A percentile compares a stretch with the other conserved stretches of the same genome.
Evolutionary conservation across 768 basidiomycete species (phyloP).

Genomic region (Boletellus emodensis): DNA sequence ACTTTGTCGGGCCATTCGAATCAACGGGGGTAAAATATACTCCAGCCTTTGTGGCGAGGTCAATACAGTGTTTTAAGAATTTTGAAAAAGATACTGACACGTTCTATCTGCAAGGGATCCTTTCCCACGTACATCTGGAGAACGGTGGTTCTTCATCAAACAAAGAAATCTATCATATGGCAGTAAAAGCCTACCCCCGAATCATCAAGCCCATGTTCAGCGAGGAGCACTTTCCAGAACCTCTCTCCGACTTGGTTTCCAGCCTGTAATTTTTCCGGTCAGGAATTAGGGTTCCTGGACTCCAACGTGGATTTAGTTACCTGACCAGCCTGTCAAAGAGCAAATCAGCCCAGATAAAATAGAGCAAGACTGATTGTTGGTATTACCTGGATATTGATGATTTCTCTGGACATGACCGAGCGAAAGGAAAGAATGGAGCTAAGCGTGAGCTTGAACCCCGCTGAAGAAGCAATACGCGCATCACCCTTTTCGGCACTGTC

Average conservation of each 20-base stretch:
- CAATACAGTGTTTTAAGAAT: background rate
- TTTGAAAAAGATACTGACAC: constrained; percentile 43
- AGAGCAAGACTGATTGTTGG: background rate
- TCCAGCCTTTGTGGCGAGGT: constrained; percentile 46
- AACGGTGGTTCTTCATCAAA: constrained; percentile 14
- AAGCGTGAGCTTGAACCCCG: constrained; percentile 8
- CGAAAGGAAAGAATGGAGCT: constrained; percentile 12
- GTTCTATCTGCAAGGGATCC: constrained; percentile 69
- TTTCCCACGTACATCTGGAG: constrained; percentile 63
- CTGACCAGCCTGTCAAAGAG: constrained; percentile 57
- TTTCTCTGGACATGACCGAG: constrained; percentile 65
- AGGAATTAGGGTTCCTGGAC: constrained; percentile 14
- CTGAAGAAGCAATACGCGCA: constrained; percentile 8
- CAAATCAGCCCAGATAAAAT: constrained; percentile 7
- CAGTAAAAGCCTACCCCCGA: constrained; percentile 48
- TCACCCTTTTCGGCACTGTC: constrained; percentile 16
- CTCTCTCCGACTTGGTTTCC: constrained; percentile 78
- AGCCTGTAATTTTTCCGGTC: constrained; percentile 40
- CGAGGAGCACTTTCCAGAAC: constrained; percentile 87
- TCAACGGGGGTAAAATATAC: constrained; percentile 81
- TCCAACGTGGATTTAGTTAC: constrained; percentile 32
- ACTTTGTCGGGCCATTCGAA: constrained; percentile 52
- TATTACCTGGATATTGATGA: constrained; percentile 73
- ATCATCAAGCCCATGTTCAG: constrained; percentile 78
- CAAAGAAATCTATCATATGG: constrained; percentile 4